Evolutionary conservation across 1,139 yeast genomes (phyloP), one percentile per base, ranked within the genome.

Genomic region (Suhomyces coccinellae): DNA sequence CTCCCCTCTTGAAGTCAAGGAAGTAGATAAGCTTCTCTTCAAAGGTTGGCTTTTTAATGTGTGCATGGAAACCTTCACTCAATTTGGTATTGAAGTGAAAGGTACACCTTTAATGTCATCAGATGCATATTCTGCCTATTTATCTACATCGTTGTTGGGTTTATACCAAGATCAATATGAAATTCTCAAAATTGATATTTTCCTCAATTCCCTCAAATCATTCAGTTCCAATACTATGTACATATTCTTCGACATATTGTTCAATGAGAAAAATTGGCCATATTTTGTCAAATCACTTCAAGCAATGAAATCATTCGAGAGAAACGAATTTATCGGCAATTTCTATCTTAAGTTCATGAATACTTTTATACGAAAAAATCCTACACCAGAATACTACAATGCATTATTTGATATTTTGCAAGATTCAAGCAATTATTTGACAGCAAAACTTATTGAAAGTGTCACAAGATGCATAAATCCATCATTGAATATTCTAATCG

Each of bases 1-100:
- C 9, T 30, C 35, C 7, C n/a, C 17, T 17, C 47, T 17, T 26
- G 64, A 65, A 38, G 37, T 52, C 7, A 65, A 59, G 41, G 78
- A 73, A 45, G 50, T 71, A 11, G 75, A 72, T 43, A 70, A 67
- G 44, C 52, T 73, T 8, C 14, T 74, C 6, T 73, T 67, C 51
- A 68, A 61, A 42, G 78, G 79, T 0, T 60, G 55, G 40, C 45
- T 56, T 4, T 65, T 63, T 39, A 45, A 69, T 0, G 43, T 59
- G 5, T 53, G 62, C 8, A 63, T 61, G 36, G 75, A 72, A 47
- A 52, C 51, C 0, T 44, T 39, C 17, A 27, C 46, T 26, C 44
- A 42, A 16, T 35, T 38, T 7, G 40, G 46, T 5, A 31, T 55
- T 6, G 52, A 54, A 5, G 31, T 52, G 12, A 41, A 49, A 4